Percentiles rank a stretch among this genome's conserved stretches.
phyloP scores from a whole-genome alignment of 2,329 filamentous ascomycete species.

The Pyrenochaeta sp. region DNA sequence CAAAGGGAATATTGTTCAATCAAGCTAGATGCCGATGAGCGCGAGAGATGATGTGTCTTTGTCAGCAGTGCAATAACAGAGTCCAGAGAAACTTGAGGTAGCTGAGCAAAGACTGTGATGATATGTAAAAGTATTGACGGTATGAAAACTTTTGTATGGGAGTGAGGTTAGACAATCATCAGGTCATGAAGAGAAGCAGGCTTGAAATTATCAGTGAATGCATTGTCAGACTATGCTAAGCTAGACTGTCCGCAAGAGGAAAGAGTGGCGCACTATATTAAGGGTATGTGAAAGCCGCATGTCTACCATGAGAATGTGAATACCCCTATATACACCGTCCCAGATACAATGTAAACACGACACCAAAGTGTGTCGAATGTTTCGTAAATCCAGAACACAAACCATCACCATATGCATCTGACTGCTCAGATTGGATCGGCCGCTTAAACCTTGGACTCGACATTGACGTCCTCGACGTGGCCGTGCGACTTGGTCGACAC shows the following conservation, averaged over 20 bases:
- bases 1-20: too few relatives aligned
- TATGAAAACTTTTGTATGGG: too few relatives aligned
- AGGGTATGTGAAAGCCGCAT: not conserved
- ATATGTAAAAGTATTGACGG: too few relatives aligned
- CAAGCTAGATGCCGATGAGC: too few relatives aligned
- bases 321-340: not conserved
- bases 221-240: conserved; percentile 8
- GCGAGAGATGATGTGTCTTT: too few relatives aligned
- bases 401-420: not conserved
- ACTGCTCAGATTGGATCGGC: not conserved
- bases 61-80: too few relatives aligned
- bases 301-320: not conserved
- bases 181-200: not conserved
- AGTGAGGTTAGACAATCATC: too few relatives aligned
- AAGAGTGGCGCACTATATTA: not conserved
- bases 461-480: conserved; percentile 18
- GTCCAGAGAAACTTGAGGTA: too few relatives aligned
- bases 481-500: conserved; percentile 17
- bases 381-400: not conserved
- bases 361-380: not conserved
- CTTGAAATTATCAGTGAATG: not conserved
- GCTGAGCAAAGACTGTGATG: too few relatives aligned
- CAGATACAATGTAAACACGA: not conserved
- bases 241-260: not conserved
- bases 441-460: conserved; percentile 28